Base-by-base conservation (phyloP, 208 protist genomes). In the Angomonas desouzai region DNA sequence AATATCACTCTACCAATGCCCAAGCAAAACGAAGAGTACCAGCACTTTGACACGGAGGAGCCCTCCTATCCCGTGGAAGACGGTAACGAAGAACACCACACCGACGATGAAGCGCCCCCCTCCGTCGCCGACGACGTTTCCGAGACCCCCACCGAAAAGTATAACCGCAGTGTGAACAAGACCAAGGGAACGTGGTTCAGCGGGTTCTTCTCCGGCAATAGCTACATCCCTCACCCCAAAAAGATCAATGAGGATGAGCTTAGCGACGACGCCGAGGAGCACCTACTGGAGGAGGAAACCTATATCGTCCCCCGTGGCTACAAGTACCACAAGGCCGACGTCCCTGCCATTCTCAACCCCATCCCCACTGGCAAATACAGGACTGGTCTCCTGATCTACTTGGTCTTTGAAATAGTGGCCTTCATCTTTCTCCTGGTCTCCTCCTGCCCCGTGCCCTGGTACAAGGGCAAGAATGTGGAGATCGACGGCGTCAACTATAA, bases 241-340 rank as follows among this genome's bases (percentile, higher is more conserved):
- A 61, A 70, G 51, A 68, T 81, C 3, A 25, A 72, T 22, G 68
- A 80, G 62, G 23, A 30, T 0, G 66, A 79, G 23, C 74, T 82
- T 29, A 74, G 62, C 62, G 77, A 83, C 30, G 59, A 1, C 11
- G 71, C 36, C 11, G 68, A 81, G 48, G 68, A 82, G 66, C 63
- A 70, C 63, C 49, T 79, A 49, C 65, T 83, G 47, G 56, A 20
- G 27, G 64, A 84, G 62, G 60, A 48, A 13, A 76, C 74, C 6
- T 87, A 84, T 66, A 61, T 70, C 13, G 66, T 87, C n/a, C 81
- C 81, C 7, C 73, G 77, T 30, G 81, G 81, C 18, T 87, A 87
- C 81, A 74, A 66, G 56, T 87, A 87, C 72, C 56, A 68, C 62
- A 34, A 58, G 23, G 59, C 56, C 2, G 65, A 68, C 47, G 55